Conservation (phyloP, 495 filamentous ascomycete genomes). For the Trichoderma gamsii region DNA sequence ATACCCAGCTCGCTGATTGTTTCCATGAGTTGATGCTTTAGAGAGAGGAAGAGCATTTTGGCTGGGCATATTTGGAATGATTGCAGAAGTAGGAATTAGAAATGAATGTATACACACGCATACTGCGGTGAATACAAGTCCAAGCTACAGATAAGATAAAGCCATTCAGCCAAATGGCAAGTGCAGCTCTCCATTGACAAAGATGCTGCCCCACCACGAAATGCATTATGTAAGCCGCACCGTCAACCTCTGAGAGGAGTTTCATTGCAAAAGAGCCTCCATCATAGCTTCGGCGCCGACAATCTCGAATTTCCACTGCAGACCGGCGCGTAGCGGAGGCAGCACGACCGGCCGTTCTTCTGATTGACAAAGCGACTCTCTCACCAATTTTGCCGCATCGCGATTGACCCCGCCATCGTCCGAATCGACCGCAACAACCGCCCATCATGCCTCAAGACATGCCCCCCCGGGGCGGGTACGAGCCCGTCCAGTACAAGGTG, state of each 20-base stretch:
- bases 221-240: conserved; percentile 3
- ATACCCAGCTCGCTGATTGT: too few relatives aligned
- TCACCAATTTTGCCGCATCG: background rate
- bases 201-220: background rate
- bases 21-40: too few relatives aligned
- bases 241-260: conserved; percentile 4
- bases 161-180: background rate
- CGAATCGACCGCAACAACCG: conserved; percentile 20
- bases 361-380: background rate
- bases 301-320: background rate
- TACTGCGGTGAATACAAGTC: too few relatives aligned
- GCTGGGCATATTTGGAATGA: too few relatives aligned
- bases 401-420: background rate
- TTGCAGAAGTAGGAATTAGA: too few relatives aligned
- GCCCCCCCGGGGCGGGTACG: conserved; percentile 90
- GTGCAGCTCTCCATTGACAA: background rate
- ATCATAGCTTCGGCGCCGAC: conserved; percentile 9
- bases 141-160: background rate
- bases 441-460: conserved; percentile 76
- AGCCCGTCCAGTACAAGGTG: conserved; percentile 93
- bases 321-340: conserved; percentile 3
- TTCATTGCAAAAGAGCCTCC: conserved; percentile 1
- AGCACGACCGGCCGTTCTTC: background rate
- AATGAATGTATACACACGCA: too few relatives aligned
- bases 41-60: too few relatives aligned